Evolutionary conservation across 1,284 basidiomycete species (phyloP), one percentile per base, ranked within the genome.

Genomic region (Leccinum pachyderme): DNA sequence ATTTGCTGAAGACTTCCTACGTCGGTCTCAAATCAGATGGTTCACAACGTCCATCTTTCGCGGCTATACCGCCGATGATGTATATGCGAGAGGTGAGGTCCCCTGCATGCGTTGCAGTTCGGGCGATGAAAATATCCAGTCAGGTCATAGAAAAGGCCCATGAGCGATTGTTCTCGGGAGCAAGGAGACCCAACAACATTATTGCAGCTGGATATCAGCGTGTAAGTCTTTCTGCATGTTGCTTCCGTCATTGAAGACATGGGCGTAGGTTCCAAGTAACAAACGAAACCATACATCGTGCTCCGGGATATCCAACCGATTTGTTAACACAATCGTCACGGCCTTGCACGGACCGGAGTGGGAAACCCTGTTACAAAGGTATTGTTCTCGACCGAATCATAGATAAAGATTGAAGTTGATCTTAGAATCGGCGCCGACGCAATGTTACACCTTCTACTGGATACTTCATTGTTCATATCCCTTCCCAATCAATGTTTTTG

Each of bases 401-500:
- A 33, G 45, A 29, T 43, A 39, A 51, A 37, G 9, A 46, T 29
- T 57, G 46, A 55, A 15, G 18, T 29, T n/a, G 11, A 11, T 51
- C 41, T 46, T 56, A 93, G 89, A 57, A 79, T 90, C 9, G 92
- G 93, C 0, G 78, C 81, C 28, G 81, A 84, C 59, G 78, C 81
- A 1, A 84, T 95, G 77, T 69, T 87, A 13, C 86, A 92, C 67
- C 75, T 95, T 7, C 78, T 95, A 13, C 80, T 83, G 1, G 77
- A 84, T 53, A 87, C 88, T 0, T 86, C 82, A 13, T 63, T 93
- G 25, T 95, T 94, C 65, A 66, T 86, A 12, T 74, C 85, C 2
- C 67, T 95, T 7, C 83, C 87, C 0, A 92, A 93, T 61, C 83
- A 81, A n/a, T 94, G 89, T 64, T 79, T 88, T 13, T 89, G 87